A percentile compares a stretch with the other conserved stretches of the same genome.
Evolutionary conservation across 495 filamentous ascomycete genomes (phyloP).

Genomic region (Staphylotrichum longicolle): DNA sequence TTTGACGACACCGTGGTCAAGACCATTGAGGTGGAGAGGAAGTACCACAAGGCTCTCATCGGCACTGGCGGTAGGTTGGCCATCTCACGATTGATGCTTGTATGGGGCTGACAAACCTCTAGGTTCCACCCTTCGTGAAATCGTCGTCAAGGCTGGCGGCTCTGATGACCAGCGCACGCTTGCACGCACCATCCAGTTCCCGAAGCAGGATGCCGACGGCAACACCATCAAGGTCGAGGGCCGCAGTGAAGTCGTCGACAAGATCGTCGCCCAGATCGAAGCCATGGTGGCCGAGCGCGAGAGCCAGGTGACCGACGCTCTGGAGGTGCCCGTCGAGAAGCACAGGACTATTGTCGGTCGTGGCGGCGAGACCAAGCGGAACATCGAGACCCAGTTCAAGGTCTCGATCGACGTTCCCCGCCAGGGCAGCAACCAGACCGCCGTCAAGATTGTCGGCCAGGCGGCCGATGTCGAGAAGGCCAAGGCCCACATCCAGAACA

Average conservation of each 20-base stretch:
- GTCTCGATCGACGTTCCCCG: slow-evolving; percentile 88
- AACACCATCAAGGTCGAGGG: slow-evolving; percentile 85
- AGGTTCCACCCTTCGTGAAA: slow-evolving; percentile 84
- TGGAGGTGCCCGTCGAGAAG: slow-evolving; percentile 83
- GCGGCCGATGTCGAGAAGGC: slow-evolving; percentile 76
- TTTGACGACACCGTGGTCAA: slow-evolving; percentile 84
- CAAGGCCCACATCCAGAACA: slow-evolving; percentile 72
- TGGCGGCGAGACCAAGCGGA: slow-evolving; percentile 78
- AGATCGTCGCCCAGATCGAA: slow-evolving; percentile 78
- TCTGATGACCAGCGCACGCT: slow-evolving; percentile 77
- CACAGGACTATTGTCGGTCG: slow-evolving; percentile 89
- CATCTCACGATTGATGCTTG: no score
- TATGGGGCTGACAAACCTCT: slow-evolving; percentile 3
- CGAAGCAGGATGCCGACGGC: slow-evolving; percentile 73
- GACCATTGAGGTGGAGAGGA: slow-evolving; percentile 81
- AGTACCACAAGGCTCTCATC: slow-evolving; percentile 87
- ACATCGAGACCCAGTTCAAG: slow-evolving; percentile 85
- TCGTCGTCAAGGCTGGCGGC: slow-evolving; percentile 84
- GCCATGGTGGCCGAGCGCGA: slow-evolving; percentile 74
- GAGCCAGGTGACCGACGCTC: slow-evolving; percentile 67
- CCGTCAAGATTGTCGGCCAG: slow-evolving; percentile 79
- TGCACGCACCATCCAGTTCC: slow-evolving; percentile 87
- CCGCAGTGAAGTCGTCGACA: slow-evolving; percentile 75
- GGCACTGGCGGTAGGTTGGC: slow-evolving; percentile 72
- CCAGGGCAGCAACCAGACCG: slow-evolving; percentile 64